Conservation (phyloP, 768 basidiomycete species). For the Ramaria rubella region DNA sequence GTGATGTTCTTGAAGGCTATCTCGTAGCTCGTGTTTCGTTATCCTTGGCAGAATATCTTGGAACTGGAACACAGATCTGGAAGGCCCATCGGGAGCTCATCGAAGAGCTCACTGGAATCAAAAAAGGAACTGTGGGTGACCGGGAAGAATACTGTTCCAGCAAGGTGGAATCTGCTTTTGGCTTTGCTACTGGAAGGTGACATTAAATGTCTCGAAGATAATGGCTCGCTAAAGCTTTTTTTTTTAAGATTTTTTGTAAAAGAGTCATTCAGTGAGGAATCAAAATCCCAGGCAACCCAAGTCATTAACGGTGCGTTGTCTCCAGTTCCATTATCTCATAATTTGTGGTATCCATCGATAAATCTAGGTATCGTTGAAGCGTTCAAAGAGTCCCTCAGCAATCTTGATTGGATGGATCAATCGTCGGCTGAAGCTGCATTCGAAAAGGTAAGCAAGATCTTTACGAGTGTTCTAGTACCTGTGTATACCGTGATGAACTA, state of each 20-base stretch:
- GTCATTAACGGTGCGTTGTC: slow-evolving; percentile 62
- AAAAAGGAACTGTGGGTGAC: slow-evolving; percentile 79
- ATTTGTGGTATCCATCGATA: slow-evolving; percentile 12
- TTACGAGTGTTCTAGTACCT: slow-evolving; percentile 4
- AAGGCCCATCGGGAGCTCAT: slow-evolving; percentile 62
- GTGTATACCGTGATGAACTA: slow-evolving; percentile 3
- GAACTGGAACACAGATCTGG: slow-evolving; percentile 71
- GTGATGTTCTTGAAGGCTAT: slow-evolving; percentile 79
- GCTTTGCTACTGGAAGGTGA: slow-evolving; percentile 81
- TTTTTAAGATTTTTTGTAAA: slow-evolving; percentile 58
- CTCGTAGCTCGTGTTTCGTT: slow-evolving; percentile 74
- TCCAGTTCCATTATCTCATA: background rate
- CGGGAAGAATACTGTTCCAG: slow-evolving; percentile 78
- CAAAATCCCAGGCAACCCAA: slow-evolving; percentile 71
- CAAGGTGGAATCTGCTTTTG: slow-evolving; percentile 64
- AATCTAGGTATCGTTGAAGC: slow-evolving; percentile 66
- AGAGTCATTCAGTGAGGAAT: slow-evolving; percentile 71
- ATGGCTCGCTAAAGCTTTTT: slow-evolving; percentile 12
- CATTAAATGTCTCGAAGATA: background rate
- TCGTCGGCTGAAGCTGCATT: slow-evolving; percentile 74
- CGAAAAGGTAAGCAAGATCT: slow-evolving; percentile 61
- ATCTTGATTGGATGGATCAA: slow-evolving; percentile 89
- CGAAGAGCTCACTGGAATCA: slow-evolving; percentile 74
- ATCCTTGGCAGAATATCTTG: slow-evolving; percentile 61
- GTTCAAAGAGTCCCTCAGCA: slow-evolving; percentile 69